A percentile compares a stretch with the other conserved stretches of the same genome.
Conservation (phyloP, 805 yeast genomes). For the Saccharomycopsis fibuligera region DNA sequence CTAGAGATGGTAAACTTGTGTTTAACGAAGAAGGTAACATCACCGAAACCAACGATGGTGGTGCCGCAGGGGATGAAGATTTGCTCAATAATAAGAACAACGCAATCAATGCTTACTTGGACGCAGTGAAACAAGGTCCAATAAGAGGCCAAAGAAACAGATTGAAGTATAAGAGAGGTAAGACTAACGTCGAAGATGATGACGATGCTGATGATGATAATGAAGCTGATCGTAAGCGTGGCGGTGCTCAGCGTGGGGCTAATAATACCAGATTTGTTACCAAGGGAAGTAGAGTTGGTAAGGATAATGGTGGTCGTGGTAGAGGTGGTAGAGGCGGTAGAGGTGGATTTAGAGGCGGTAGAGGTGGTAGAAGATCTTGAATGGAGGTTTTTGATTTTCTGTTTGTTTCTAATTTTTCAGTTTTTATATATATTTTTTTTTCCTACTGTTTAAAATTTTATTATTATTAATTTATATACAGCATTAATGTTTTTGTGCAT, state of each 20-base stretch:
- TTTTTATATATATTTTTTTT: too few species aligned
- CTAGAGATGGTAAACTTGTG: constrained; percentile 61
- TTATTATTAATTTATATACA: too few species aligned
- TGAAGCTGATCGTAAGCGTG: constrained; percentile 20
- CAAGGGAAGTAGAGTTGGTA: constrained; percentile 1
- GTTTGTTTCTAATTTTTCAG: too few species aligned
- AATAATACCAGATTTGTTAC: background rate
- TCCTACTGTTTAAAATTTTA: too few species aligned
- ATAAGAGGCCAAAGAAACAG: constrained; percentile 89
- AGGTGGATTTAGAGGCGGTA: constrained; percentile 6
- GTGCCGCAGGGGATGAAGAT: constrained; percentile 46
- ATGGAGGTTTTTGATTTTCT: too few species aligned
- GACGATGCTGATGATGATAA: constrained; percentile 48
- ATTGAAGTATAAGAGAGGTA: constrained; percentile 74
- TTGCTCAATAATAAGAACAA: constrained; percentile 34
- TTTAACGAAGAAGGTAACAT: constrained; percentile 44
- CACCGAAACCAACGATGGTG: constrained; percentile 24
- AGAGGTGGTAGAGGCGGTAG: background rate
- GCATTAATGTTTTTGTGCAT: too few species aligned
- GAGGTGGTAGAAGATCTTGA: background rate
- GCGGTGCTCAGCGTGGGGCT: background rate
- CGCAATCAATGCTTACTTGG: constrained; percentile 88
- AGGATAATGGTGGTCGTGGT: background rate
- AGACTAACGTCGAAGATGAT: constrained; percentile 44
- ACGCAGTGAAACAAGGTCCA: constrained; percentile 90